These are phyloP conservation scores for Osmanthus fragrans DNA, from an alignment of 257 asterid species.

Conservation along the genomic window DNA sequence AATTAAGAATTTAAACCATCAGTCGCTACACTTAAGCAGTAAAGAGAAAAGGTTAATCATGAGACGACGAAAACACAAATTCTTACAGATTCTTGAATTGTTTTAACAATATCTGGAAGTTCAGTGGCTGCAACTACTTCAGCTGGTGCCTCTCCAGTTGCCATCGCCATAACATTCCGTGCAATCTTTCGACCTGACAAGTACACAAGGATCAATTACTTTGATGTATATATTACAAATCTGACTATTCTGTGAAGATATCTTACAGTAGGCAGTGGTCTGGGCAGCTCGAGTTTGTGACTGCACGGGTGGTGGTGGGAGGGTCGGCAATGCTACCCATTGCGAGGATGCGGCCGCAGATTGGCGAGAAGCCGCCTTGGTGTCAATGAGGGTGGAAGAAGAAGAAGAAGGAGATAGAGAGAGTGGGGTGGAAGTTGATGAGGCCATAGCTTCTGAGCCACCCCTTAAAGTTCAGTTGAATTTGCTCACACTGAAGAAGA, in stretches of 20 bases:
- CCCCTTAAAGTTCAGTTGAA: not conserved
- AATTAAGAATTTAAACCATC: not conserved
- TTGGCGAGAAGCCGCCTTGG: slow-evolving; percentile 45
- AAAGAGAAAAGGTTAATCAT: not conserved
- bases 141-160: slow-evolving; percentile 75
- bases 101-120: slow-evolving; percentile 61
- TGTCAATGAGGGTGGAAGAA: slow-evolving; percentile 43
- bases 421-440: slow-evolving; percentile 54
- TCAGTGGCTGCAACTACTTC: slow-evolving; percentile 54
- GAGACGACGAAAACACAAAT: not conserved
- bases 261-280: slow-evolving; percentile 55
- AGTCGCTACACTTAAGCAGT: not conserved
- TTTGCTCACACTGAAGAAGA: not conserved
- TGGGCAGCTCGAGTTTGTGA: slow-evolving; percentile 38
- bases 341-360: slow-evolving; percentile 38
- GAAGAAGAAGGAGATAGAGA: slow-evolving; percentile 48
- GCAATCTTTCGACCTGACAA: slow-evolving; percentile 58
- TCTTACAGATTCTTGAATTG: slow-evolving; percentile 64
- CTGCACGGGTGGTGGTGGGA: slow-evolving; percentile 34
- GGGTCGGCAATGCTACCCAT: slow-evolving; percentile 40
- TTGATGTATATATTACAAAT: not conserved
- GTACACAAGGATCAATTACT: not conserved
- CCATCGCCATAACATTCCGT: slow-evolving; percentile 65
- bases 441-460: slow-evolving; percentile 42
- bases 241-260: not conserved